Percentiles rank a stretch among this genome's conserved stretches.
Evolutionary conservation across 768 basidiomycete genomes (phyloP).

Genomic region (Auriculariales sp.): DNA sequence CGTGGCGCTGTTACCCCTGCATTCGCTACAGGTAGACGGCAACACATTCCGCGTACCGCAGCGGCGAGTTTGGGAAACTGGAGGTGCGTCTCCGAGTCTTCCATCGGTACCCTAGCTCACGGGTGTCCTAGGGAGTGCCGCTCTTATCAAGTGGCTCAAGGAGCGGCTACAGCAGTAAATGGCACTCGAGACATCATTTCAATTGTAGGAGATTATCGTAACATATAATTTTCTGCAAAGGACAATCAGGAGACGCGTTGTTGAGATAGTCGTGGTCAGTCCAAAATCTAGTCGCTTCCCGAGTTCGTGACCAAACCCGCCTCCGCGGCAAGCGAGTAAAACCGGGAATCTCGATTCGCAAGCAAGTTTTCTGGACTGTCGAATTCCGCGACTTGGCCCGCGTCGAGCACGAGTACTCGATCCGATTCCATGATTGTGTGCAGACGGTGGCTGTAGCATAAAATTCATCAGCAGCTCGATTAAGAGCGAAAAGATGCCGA

Average conservation of each 20-base stretch:
- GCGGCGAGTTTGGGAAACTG: constrained; percentile 72
- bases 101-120: not conserved
- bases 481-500: constrained; percentile 2
- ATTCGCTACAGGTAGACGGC: not conserved
- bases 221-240: too few relatives aligned
- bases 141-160: constrained; percentile 62
- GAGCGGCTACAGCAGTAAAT: constrained; percentile 63
- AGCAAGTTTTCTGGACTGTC: constrained; percentile 57
- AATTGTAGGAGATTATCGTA: not conserved
- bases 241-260: too few relatives aligned
- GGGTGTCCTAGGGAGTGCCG: constrained; percentile 40
- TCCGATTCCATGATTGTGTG: constrained; percentile 78
- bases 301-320: constrained; percentile 34
- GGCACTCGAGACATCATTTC: too few relatives aligned
- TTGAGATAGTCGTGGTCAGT: too few relatives aligned
- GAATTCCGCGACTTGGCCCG: constrained; percentile 72
- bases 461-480: not conserved
- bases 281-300: too few relatives aligned
- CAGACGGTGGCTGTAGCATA: constrained; percentile 49
- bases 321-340: constrained; percentile 50
- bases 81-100: constrained; percentile 23
- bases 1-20: constrained; percentile 6
- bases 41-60: constrained; percentile 68
- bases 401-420: constrained; percentile 67
- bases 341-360: constrained; percentile 36